Conservation (phyloP, 192 early-diverging fungal species). For the Neocallimastix lanati region DNA sequence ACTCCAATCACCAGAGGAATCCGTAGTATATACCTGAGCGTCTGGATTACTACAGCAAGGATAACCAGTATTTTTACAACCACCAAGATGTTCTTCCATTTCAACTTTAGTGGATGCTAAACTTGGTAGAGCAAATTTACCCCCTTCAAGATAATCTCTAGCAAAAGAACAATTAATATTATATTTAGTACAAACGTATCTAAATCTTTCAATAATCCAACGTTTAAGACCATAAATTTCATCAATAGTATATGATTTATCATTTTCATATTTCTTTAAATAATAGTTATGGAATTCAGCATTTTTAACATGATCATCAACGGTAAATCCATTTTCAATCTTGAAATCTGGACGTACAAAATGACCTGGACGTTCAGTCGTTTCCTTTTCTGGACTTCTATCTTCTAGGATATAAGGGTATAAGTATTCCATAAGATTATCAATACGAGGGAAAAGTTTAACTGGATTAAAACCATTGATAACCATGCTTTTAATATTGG, state of each 20-base stretch:
- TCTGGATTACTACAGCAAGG: background rate
- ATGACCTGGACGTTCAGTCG: background rate
- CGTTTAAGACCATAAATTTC: background rate
- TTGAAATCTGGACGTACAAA: background rate
- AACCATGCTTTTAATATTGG: background rate
- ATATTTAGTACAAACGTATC: background rate
- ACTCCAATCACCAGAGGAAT: background rate
- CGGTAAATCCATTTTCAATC: background rate
- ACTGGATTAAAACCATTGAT: background rate
- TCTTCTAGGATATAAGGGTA: background rate
- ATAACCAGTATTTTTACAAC: background rate
- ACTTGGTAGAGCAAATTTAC: background rate
- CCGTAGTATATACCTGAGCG: background rate
- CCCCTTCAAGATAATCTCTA: background rate
- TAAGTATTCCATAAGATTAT: background rate
- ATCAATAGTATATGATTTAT: background rate
- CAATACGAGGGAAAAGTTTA: background rate
- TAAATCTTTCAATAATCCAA: background rate
- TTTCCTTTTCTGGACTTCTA: background rate
- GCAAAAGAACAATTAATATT: background rate
- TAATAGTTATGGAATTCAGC: background rate
- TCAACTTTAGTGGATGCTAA: fast-evolving
- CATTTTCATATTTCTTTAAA: background rate
- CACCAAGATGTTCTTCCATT: background rate
- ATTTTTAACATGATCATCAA: background rate